Evolutionary conservation across 352 stramenopile genomes (phyloP).

Genomic region (Phytophthora vignae): DNA sequence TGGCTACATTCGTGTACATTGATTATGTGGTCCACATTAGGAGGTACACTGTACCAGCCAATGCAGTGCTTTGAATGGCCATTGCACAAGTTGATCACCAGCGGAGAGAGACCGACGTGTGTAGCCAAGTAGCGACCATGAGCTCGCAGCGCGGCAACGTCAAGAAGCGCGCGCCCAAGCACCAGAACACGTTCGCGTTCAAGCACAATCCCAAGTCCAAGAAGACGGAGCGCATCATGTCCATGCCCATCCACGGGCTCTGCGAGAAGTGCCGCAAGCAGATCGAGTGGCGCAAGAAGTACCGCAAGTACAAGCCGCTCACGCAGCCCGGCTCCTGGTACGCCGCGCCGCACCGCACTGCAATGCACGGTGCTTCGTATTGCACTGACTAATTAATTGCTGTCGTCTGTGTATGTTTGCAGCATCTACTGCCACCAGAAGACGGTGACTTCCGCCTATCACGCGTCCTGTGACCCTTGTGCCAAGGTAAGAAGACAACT

Average conservation of each 20-base stretch:
- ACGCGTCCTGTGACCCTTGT: conserved; percentile 93
- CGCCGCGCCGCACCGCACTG: conserved; percentile 14
- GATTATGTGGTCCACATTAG: background rate
- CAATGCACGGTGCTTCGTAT: background rate
- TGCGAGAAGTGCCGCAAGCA: conserved; percentile 95
- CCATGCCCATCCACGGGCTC: conserved; percentile 91
- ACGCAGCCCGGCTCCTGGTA: conserved; percentile 94
- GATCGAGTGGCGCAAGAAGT: conserved; percentile 99
- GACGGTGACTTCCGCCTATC: conserved; percentile 94
- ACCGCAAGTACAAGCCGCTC: conserved; percentile 98
- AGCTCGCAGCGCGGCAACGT: conserved; percentile 87
- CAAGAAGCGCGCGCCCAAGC: conserved; percentile 91
- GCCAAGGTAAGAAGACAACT: conserved; percentile 55
- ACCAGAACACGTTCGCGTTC: conserved; percentile 99
- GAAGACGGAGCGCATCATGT: conserved; percentile 95
- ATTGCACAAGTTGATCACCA: conserved; percentile 12
- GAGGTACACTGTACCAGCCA: background rate
- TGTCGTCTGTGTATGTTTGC: conserved; percentile 17
- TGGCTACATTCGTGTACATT: conserved; percentile 26
- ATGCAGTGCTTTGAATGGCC: background rate
- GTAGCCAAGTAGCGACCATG: conserved; percentile 52
- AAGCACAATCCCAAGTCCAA: conserved; percentile 99
- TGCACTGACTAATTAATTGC: conserved; percentile 5
- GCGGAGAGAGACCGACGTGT: conserved; percentile 2
- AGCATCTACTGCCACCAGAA: conserved; percentile 94